Conservation (phyloP, 2,329 filamentous ascomycete species). For the Chrysoporthe cubensis region DNA sequence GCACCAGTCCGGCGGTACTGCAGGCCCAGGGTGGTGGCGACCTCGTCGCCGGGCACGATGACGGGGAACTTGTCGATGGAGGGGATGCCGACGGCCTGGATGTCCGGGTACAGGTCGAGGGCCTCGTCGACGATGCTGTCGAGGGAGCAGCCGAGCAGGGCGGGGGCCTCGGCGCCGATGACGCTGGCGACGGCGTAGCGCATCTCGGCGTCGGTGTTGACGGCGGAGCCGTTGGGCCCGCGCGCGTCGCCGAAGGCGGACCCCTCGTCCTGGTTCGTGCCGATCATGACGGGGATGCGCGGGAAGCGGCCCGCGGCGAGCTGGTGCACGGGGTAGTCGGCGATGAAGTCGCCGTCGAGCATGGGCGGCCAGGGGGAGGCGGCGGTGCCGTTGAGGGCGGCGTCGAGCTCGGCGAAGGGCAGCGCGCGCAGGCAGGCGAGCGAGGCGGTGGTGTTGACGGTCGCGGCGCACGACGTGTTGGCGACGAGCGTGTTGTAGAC, state of each 20-base stretch:
- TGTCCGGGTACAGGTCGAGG: conserved; percentile 22
- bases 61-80: conserved; percentile 24
- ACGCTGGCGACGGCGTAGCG: conserved; percentile 20
- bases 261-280: conserved; percentile 27
- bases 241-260: conserved; percentile 16
- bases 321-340: conserved; percentile 22
- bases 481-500: conserved; percentile 36
- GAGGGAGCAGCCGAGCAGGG: conserved; percentile 17
- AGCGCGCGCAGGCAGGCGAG: conserved; percentile 29
- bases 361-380: conserved; percentile 22
- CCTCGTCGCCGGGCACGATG: conserved; percentile 18
- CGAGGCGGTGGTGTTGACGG: conserved; percentile 34
- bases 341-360: conserved; percentile 31
- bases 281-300: conserved; percentile 24
- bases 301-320: conserved; percentile 21
- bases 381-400: conserved; percentile 27
- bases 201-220: conserved; percentile 25
- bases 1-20: conserved; percentile 26
- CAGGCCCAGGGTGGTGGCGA: conserved; percentile 21
- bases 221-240: conserved; percentile 21
- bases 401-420: conserved; percentile 25
- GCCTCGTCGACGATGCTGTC: conserved; percentile 23
- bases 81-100: conserved; percentile 23
- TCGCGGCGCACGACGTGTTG: conserved; percentile 36
- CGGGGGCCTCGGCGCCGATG: conserved; percentile 18